A percentile compares a stretch with the other conserved stretches of the same genome.
phyloP scores from a whole-genome alignment of 2,329 filamentous ascomycete species.

The Xenoacremonium recifei region DNA sequence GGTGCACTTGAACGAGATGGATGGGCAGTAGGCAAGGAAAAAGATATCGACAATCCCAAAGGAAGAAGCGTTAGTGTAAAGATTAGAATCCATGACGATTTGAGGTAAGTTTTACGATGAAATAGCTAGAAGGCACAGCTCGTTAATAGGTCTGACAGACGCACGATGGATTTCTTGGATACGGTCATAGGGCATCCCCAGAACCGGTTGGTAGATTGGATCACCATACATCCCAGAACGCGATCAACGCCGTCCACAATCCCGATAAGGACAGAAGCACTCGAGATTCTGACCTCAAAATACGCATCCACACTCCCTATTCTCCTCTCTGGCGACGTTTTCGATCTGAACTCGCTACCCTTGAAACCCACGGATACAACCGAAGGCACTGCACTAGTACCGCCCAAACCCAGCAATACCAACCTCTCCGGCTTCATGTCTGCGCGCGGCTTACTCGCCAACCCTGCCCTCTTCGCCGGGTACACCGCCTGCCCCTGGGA shows the following conservation, averaged over 20 bases:
- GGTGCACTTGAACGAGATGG: conserved; percentile 49
- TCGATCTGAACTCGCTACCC: conserved; percentile 52
- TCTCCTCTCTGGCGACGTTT: conserved; percentile 68
- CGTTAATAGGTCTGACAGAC: too few species aligned
- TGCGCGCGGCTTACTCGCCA: conserved; percentile 64
- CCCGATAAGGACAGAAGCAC: conserved; percentile 61
- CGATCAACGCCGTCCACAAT: conserved; percentile 58
- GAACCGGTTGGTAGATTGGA: conserved; percentile 59
- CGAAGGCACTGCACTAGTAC: conserved; percentile 14
- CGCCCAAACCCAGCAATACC: conserved; percentile 39
- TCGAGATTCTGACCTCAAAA: conserved; percentile 53
- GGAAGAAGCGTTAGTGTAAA: conserved; percentile 67
- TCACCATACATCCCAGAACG: conserved; percentile 69
- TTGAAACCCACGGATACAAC: conserved; percentile 33
- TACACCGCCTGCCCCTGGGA: conserved; percentile 58
- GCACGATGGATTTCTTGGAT: conserved; percentile 61
- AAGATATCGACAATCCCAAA: conserved; percentile 40
- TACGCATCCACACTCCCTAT: conserved; percentile 58
- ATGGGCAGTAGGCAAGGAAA: conserved; percentile 47
- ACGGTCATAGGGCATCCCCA: conserved; percentile 56
- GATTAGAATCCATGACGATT: conserved; percentile 65
- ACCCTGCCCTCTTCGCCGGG: conserved; percentile 64
- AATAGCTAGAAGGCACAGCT: too few species aligned
- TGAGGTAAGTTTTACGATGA: conserved; percentile 39
- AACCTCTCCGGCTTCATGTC: conserved; percentile 66